Base-by-base conservation (phyloP, 345 rosid genomes). In the Iberis pinnata region DNA sequence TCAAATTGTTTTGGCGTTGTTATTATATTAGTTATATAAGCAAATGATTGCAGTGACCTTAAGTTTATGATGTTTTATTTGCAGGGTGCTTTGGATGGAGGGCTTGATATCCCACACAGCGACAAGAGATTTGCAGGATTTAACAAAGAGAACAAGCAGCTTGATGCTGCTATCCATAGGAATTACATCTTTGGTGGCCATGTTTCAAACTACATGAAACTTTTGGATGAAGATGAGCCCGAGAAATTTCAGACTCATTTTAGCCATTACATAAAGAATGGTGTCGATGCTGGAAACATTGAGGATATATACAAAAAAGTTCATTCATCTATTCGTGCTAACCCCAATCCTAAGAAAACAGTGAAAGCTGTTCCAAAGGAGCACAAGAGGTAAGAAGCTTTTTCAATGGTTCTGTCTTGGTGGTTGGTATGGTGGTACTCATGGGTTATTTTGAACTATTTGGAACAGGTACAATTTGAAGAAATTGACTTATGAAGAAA, bases 401-500 rank as follows among this genome's bases (percentile, higher is more conserved):
- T 6, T 38, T n/a, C n/a, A n/a, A n/a, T n/a, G n/a, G n/a, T n/a
- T n/a, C n/a, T n/a, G n/a, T n/a, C n/a, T n/a, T n/a, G n/a, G n/a
- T n/a, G n/a, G n/a, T n/a, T n/a, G n/a, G n/a, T n/a, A n/a, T n/a
- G n/a, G n/a, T n/a, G n/a, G n/a, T n/a, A n/a, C n/a, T n/a, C n/a
- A n/a, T n/a, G n/a, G n/a, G n/a, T n/a, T n/a, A n/a, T n/a, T n/a
- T n/a, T n/a, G n/a, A n/a, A n/a, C n/a, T 22, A 22, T 22, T 6
- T 43, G 0, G 18, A 43, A 76, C 77, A 86, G 97, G 71, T 78
- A 71, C 78, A 83, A 86, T 58, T 61, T 78, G 75, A 89, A 80
- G 83, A 89, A 83, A 67, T 70, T 86, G 14, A 86, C 95, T 0
- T 89, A 83, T 5, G 93, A 89, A 39, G 86, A 86, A 41, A 78